Evolutionary conservation across 192 early-diverging fungal genomes (phyloP), one percentile per base, ranked within the genome.

Genomic region (Backusella tarrabulga): DNA sequence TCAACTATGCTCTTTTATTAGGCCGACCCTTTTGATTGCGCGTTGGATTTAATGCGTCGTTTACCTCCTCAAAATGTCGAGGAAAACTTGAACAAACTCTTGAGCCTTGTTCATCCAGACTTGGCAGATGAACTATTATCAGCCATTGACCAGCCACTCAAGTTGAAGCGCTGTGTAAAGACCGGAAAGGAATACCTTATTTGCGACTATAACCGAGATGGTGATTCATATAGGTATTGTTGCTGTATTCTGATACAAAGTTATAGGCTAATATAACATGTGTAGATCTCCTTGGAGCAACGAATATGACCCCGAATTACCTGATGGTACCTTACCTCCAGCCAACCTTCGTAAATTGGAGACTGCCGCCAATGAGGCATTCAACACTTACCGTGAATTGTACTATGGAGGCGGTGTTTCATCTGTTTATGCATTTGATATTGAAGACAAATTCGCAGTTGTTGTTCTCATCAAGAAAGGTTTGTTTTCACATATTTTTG

Each of bases 141-240:
- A 54, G 86, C 93, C 4, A 89, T 99, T 50, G 97, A 99, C 88
- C 96, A 98, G 80, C 98, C 97, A 29, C 88, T 99, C 34, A 92
- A 92, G 76, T 84, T 94, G 26, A 85, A 88, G 68, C 88, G 83
- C 38, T 97, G 96, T 81, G 76, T 76, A 32, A 81, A 84, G 46
- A 87, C 90, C 17, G 93, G 94, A 44, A 92, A 87, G 66, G 94
- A 96, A 63, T 99, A 96, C 73, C 85, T 99, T 15, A 79, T 92
- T 6, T 98, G 95, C 76, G 96, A 97, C 79, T 99, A 97, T 83
- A 99, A 99, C 87, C 87, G 96, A n/a, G 96, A 98, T 84, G 94
- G 93, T 4, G 93, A 98, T 79, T 95, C 93, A 23, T 97, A 96
- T 82, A 86, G 95, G 95, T 93, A 71, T 44, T n/a, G 23, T 34